Evolutionary conservation across 2,329 filamentous ascomycete species (phyloP).

Genomic region (Arthrobotrys pseudoclavata): DNA sequence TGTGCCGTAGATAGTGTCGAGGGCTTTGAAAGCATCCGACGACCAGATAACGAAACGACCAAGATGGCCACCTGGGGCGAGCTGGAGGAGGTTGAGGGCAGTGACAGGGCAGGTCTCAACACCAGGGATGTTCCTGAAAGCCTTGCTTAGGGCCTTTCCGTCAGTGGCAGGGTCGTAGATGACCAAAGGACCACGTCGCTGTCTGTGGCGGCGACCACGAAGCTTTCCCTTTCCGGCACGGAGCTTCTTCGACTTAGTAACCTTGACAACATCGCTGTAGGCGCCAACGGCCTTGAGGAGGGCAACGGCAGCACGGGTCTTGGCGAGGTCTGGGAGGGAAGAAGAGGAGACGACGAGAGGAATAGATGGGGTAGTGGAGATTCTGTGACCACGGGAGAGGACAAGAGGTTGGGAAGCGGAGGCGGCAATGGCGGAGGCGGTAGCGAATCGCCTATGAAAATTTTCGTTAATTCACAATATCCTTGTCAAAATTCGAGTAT

Average conservation of each 20-base stretch:
- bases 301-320: slow-evolving; percentile 87
- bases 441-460: slow-evolving; percentile 85
- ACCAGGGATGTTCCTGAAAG: slow-evolving; percentile 99
- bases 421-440: slow-evolving; percentile 95
- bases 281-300: slow-evolving; percentile 94
- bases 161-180: slow-evolving; percentile 97
- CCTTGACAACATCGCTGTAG: slow-evolving; percentile 91
- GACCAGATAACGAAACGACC: slow-evolving; percentile 99
- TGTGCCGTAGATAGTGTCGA: slow-evolving; percentile 96
- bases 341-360: slow-evolving; percentile 95
- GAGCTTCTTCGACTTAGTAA: slow-evolving; percentile 95
- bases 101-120: slow-evolving; percentile 97
- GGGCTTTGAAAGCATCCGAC: slow-evolving; percentile 93
- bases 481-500: slow-evolving; percentile 44
- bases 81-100: slow-evolving; percentile 98
- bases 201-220: slow-evolving; percentile 93
- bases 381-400: slow-evolving; percentile 95
- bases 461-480: slow-evolving; percentile 34
- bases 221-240: slow-evolving; percentile 99
- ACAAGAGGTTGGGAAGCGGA: slow-evolving; percentile 95
- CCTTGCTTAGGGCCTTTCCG: slow-evolving; percentile 91
- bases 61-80: slow-evolving; percentile 97
- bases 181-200: slow-evolving; percentile 97
- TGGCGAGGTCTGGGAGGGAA: slow-evolving; percentile 84
- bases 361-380: slow-evolving; percentile 92